Percentiles rank a stretch among this genome's conserved stretches.
These are phyloP conservation scores for Backusella westeae DNA, from an alignment of 192 early-diverging fungal genomes.

Conservation along the genomic window DNA sequence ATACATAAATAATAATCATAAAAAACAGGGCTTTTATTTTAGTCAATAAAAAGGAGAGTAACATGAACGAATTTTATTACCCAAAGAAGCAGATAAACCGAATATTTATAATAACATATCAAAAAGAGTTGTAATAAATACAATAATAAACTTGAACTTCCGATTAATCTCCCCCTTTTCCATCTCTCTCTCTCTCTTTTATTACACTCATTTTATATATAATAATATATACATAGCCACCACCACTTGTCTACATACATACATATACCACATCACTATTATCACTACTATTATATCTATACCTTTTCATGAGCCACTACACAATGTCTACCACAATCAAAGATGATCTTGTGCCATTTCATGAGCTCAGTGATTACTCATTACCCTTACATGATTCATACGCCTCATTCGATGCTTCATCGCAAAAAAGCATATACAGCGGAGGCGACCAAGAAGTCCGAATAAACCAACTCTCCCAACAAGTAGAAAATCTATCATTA, in stretches of 20 bases:
- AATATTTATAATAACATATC: neutral
- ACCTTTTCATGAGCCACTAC: neutral
- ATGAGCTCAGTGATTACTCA: conserved; percentile 40
- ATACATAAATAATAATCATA: neutral
- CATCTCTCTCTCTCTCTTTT: conserved; percentile 12
- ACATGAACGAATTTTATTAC: neutral
- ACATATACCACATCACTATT: neutral
- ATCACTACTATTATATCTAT: neutral
- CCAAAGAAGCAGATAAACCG: neutral
- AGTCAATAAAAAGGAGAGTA: neutral
- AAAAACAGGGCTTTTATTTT: neutral
- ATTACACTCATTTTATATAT: neutral
- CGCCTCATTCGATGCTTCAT: neutral
- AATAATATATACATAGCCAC: neutral
- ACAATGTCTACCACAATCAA: conserved; percentile 13
- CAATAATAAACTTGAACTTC: neutral
- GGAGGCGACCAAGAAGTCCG: conserved; percentile 26
- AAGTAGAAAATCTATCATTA: conserved; percentile 32
- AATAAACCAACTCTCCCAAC: conserved; percentile 27
- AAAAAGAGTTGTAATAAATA: neutral
- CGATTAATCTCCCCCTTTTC: neutral
- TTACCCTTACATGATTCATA: conserved; percentile 28
- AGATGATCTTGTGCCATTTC: conserved; percentile 15
- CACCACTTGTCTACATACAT: neutral
- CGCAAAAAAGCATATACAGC: conserved; percentile 26